phyloP scores from a whole-genome alignment of 345 rosid species.

The Rhodamnia rubescens region DNA sequence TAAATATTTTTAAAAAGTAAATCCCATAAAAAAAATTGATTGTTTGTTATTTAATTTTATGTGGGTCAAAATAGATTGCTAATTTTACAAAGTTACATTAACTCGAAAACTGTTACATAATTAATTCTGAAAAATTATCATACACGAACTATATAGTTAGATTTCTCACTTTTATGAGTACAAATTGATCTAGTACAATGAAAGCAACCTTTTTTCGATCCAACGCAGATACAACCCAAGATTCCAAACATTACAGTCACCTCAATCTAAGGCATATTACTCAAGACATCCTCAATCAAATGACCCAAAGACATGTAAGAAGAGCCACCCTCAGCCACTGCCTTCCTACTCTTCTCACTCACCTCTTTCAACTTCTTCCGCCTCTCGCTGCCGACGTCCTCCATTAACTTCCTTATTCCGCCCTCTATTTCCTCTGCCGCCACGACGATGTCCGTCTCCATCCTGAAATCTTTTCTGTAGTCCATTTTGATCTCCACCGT shows the following conservation, averaged over 20 bases:
- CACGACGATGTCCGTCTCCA: not conserved
- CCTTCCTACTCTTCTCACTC: slow-evolving; percentile 15
- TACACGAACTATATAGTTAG: slow-evolving; percentile 8
- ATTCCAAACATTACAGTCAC: not conserved
- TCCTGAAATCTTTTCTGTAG: not conserved
- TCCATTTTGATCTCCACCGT: slow-evolving; percentile 10
- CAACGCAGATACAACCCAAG: not conserved
- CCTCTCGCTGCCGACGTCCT: slow-evolving; percentile 6
- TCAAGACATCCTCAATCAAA: slow-evolving; percentile 16
- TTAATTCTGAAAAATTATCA: too few species aligned
- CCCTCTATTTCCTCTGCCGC: slow-evolving; percentile 21
- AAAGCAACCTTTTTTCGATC: too few species aligned
- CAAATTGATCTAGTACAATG: too few species aligned
- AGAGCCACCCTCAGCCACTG: slow-evolving; percentile 35
- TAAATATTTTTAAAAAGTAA: too few species aligned
- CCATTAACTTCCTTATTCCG: slow-evolving; percentile 33
- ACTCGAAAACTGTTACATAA: too few species aligned
- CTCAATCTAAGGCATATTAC: not conserved
- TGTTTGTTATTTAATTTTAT: too few species aligned
- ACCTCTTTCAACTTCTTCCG: slow-evolving; percentile 19
- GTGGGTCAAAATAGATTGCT: too few species aligned
- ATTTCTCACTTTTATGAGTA: too few species aligned
- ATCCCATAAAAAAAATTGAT: too few species aligned
- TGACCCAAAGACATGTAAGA: slow-evolving; percentile 11
- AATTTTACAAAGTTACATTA: too few species aligned